Evolutionary conservation across 129 eudicot genomes (phyloP), one percentile per base, ranked within the genome.

Genomic region (Deinandra increscens): DNA sequence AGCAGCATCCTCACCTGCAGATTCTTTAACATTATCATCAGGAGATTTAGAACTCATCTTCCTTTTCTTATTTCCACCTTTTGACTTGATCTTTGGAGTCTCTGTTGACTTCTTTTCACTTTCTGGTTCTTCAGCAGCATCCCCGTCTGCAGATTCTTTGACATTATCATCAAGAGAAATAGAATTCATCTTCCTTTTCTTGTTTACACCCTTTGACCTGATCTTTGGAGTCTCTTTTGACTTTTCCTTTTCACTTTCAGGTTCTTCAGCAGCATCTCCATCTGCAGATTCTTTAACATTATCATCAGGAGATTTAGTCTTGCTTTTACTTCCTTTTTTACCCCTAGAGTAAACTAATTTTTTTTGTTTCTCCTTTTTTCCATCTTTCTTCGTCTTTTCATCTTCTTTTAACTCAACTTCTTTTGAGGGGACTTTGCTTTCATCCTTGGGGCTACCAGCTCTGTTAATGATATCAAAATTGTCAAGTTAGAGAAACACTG

Each of bases 201-300:
- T 68, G 19, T 59, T 60, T 44, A 33, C 49, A 2, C 64, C 5
- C 70, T 76, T 75, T 15, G 64, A 14, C 45, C 58, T 66, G 0
- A 6, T 41, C 29, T 74, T 66, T 51, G 70, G 51, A 61, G 65
- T 17, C 71, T 38, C 37, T 6, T 65, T 11, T 26, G 75, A 8
- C 75, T 76, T 76, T 68, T 55, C 67, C 67, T 42, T 56, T 34
- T 17, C 60, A 54, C 38, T 64, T 15, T 34, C 75, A 3, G 69
- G 41, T 22, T 48, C 66, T 34, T 43, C 62, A 5, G 31, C 74
- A 75, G 53, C 80, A 43, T 75, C 73, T 7, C 39, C 80, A 9
- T 23, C 62, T 5, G 10, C 79, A 5, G 22, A 15, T 23, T 68
- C 80, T 46, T 68, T 68, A 60, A 44, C 60, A 18, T 74, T 26